phyloP scores from a whole-genome alignment of 345 rosid genomes.

The Pugionium cornutum region DNA sequence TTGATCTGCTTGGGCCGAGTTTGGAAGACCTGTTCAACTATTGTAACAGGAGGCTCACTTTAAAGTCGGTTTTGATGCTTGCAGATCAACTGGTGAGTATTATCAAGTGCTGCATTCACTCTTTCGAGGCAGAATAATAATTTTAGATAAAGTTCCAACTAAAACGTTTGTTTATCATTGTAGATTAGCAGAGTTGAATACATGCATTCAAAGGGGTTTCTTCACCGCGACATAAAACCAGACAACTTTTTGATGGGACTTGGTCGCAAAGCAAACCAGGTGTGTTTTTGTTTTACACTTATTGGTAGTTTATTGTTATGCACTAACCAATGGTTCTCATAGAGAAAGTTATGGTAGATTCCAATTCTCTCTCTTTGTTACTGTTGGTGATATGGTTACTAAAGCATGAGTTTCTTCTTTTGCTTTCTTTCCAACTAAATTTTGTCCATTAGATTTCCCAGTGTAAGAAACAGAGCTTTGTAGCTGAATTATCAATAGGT shows the following conservation, averaged over 20 bases:
- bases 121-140: not conserved
- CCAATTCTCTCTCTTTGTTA: no score
- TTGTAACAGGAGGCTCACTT: conserved; percentile 69
- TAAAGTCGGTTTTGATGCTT: conserved; percentile 83
- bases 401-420: no score
- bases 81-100: conserved; percentile 80
- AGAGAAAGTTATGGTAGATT: no score
- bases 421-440: no score
- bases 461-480: no score
- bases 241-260: conserved; percentile 67
- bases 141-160: conserved; percentile 34
- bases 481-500: no score
- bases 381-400: no score
- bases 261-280: conserved; percentile 73
- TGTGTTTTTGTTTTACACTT: conserved; percentile 18
- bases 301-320: not conserved
- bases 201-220: conserved; percentile 65
- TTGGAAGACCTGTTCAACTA: conserved; percentile 85
- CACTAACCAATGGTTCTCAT: no score
- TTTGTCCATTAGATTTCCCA: no score
- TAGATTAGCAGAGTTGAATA: conserved; percentile 66
- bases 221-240: conserved; percentile 67
- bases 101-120: conserved; percentile 5
- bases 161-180: conserved; percentile 37
- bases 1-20: conserved; percentile 91